phyloP scores from a whole-genome alignment of 1,139 yeast species.

The Candida buenavistaensis region DNA sequence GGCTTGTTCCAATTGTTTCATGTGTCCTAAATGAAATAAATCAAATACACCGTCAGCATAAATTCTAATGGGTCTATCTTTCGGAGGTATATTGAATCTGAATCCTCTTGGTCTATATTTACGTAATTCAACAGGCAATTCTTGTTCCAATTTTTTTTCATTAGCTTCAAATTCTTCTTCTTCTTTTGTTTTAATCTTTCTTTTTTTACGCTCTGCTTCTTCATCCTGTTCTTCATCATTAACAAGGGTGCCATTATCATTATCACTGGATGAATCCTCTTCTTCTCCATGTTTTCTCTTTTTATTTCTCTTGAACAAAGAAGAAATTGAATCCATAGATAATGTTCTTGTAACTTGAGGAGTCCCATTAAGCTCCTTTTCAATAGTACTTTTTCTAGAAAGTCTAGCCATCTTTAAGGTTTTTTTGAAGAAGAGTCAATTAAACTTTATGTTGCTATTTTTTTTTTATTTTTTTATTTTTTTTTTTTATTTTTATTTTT shows the following conservation, averaged over 20 bases:
- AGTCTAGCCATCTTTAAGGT: conserved; percentile 10
- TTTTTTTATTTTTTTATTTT: too few species aligned
- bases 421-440: not conserved
- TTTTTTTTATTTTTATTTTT: too few species aligned
- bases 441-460: too few species aligned
- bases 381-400: conserved; percentile 10
- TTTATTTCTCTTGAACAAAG: conserved; percentile 40
- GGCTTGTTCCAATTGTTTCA: conserved; percentile 96
- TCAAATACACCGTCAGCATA: conserved; percentile 99
- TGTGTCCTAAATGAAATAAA: conserved; percentile 93
- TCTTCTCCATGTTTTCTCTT: conserved; percentile 19
- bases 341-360: conserved; percentile 31
- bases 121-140: conserved; percentile 61
- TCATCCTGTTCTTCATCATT: conserved; percentile 16
- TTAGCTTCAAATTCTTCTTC: conserved; percentile 43
- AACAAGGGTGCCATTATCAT: conserved; percentile 9
- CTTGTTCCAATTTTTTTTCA: conserved; percentile 58
- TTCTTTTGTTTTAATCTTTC: conserved; percentile 29
- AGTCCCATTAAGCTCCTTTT: conserved; percentile 7
- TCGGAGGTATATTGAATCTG: conserved; percentile 77
- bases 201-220: conserved; percentile 19
- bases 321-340: conserved; percentile 42
- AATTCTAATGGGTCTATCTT: conserved; percentile 81
- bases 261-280: conserved; percentile 7
- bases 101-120: conserved; percentile 73